Conservation (phyloP, 2,329 filamentous ascomycete genomes). For the Aureobasidium musti region DNA sequence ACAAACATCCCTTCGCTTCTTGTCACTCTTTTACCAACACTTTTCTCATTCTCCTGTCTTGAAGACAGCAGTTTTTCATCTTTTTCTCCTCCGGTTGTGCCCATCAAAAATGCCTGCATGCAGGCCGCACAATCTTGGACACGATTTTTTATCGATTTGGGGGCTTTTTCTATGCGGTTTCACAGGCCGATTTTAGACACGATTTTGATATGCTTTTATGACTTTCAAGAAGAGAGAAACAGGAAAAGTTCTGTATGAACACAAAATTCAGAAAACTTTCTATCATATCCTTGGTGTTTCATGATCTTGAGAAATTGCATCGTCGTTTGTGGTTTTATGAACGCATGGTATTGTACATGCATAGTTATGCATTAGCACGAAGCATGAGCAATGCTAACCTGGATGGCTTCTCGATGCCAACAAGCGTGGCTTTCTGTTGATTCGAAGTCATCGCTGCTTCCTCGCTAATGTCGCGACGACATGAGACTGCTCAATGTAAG, state of each 20-base stretch:
- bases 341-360: background rate
- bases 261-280: background rate
- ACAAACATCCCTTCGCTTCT: conserved; percentile 10
- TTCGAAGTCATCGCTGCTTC: background rate
- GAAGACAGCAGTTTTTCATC: conserved; percentile 17
- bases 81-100: background rate
- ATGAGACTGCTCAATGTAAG: background rate
- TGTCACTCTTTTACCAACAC: conserved; percentile 11
- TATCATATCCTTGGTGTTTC: background rate
- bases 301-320: background rate
- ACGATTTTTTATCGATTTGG: background rate
- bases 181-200: background rate
- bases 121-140: conserved; percentile 15
- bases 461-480: background rate
- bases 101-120: conserved; percentile 2
- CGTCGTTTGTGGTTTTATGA: background rate
- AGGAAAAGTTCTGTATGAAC: background rate
- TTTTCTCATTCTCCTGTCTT: conserved; percentile 20
- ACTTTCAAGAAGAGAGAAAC: background rate
- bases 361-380: background rate
- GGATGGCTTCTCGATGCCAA: background rate
- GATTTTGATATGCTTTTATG: conserved; percentile 24
- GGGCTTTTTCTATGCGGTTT: background rate
- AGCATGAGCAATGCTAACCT: background rate
- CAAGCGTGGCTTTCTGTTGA: background rate